Conservation (phyloP, 176 grass and related monocot genomes). For the Aegilops speltoides region DNA sequence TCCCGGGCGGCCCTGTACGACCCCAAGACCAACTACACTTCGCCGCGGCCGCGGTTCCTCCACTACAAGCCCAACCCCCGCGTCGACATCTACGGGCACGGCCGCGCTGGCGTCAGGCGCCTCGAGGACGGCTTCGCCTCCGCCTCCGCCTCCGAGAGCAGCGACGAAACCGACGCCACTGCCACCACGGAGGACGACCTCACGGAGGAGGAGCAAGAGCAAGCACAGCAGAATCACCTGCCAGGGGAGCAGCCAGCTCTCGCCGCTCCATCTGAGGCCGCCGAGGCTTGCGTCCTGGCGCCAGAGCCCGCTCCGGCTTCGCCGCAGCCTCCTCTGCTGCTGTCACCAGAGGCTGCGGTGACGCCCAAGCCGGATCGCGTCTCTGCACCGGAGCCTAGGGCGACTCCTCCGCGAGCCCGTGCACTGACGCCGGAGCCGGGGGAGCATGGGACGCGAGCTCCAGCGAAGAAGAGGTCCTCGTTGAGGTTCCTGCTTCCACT, state of each 20-base stretch:
- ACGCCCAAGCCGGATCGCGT: neutral
- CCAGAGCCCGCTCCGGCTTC: neutral
- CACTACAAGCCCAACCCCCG: slow-evolving; percentile 78
- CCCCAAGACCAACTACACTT: slow-evolving; percentile 85
- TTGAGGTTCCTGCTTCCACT: slow-evolving; percentile 41
- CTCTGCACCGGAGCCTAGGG: neutral
- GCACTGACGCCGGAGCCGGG: neutral
- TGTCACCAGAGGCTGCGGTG: neutral
- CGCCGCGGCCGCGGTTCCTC: slow-evolving; percentile 84
- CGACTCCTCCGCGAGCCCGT: slow-evolving; percentile 1
- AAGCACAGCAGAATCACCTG: neutral
- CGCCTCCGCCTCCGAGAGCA: slow-evolving; percentile 46
- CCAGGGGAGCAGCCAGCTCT: slow-evolving; percentile 4
- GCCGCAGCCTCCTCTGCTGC: neutral
- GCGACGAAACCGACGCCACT: slow-evolving; percentile 34
- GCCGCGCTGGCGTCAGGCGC: slow-evolving; percentile 11
- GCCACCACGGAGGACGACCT: slow-evolving; percentile 19
- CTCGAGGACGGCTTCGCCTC: slow-evolving; percentile 65
- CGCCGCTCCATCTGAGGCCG: neutral
- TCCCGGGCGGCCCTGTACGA: slow-evolving; percentile 55
- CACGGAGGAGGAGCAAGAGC: slow-evolving; percentile 27
- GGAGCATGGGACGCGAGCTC: neutral
- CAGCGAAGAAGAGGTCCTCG: slow-evolving; percentile 16
- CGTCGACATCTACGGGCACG: slow-evolving; percentile 31
- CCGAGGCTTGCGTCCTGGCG: neutral